Base-by-base conservation (phyloP, 345 rosid species). In the Theobroma cacao region DNA sequence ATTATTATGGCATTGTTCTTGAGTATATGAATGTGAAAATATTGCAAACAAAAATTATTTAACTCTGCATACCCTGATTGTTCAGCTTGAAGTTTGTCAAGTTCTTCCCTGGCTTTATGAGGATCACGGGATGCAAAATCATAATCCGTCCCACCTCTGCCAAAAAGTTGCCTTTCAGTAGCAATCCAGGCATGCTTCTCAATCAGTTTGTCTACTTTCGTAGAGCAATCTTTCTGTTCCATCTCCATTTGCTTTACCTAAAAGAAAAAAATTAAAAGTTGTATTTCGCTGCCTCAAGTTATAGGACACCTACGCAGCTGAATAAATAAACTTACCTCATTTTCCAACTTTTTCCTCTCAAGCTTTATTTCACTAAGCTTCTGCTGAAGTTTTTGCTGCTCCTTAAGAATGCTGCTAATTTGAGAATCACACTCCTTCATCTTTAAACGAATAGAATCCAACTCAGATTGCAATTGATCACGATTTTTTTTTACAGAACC, bases 101-200 rank as follows among this genome's bases (percentile, higher is more conserved):
- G 94, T 82, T 90, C 92, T 76, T 88, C 95, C 79, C 88, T 91
- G 69, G 98, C 99, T 87, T 81, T 90, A 55, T 40, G 41, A 36
- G 98, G 95, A 83, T 94, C 90, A 75, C 89, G 77, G 22, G 97
- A 88, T 76, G 73, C 83, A 80, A 96, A 96, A 86, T 94, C 98
- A 89, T 96, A 96, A 83, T 96, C 98, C 22, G 98, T 96, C 70
- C 98, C 98, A 67, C 89, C 86, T 89, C 91, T 91, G 80, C 98
- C 99, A 86, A 96, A 96, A 38, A 92, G 91, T 77, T 90, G 99
- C 78, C 87, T 91, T 87, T 96, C 98, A 79, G 99, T 88, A 67
- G 89, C 85, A 83, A 96, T 92, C 99, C 99, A 96, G 69, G 97
- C 86, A 83, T 94, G 93, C 91, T 94, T 94, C 89, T 96, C 98